Base-by-base conservation (phyloP, 768 basidiomycete genomes). In the Lactarius indigo region DNA sequence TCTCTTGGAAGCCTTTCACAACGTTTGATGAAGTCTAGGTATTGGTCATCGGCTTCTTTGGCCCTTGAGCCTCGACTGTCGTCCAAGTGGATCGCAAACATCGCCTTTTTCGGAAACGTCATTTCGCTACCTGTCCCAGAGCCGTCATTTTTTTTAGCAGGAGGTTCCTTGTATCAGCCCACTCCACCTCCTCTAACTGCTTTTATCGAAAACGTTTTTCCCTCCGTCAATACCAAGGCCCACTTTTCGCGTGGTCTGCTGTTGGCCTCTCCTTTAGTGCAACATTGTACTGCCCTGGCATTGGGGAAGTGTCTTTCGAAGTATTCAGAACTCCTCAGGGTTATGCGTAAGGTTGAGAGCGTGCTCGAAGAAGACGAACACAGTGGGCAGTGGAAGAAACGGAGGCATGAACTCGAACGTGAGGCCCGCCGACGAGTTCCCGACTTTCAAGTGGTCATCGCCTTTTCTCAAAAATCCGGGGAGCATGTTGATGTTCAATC, bases 61-160 rank as follows among this genome's bases (percentile, higher is more conserved):
- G 90, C 91, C 0, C 81, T 96, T 5, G 94, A 96, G 71, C 93
- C 94, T 0, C 87, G 94, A 3, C 83, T 95, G 6, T 91, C 92
- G 0, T 91, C 91, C 0, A 90, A 89, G 73, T 98, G 96, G 95
- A 87, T 98, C 37, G 85, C 90, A 0, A 96, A 94, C 65, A 87
- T 97, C 69, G 81, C 92, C 5, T 90, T 95, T 73, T 85, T 92
- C 47, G 92, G 89, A 2, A 81, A 82, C 9, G 83, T 98, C 61
- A 82, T 97, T 59, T 89, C 91, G 0, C 82, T 94, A 0, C 86
- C 91, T 0, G 78, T 94, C 2, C 93, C 95, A 0, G 70, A 79
- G 0, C 71, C 79, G 0, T 84, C 84, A 0, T 94, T 95, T 74
- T 77, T 85, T 65, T 79, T 90, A 18, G 78, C 81, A 9, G 58